Evolutionary conservation across 768 basidiomycete genomes (phyloP), one percentile per base, ranked within the genome.

Genomic region (Lactifluus pinguis): DNA sequence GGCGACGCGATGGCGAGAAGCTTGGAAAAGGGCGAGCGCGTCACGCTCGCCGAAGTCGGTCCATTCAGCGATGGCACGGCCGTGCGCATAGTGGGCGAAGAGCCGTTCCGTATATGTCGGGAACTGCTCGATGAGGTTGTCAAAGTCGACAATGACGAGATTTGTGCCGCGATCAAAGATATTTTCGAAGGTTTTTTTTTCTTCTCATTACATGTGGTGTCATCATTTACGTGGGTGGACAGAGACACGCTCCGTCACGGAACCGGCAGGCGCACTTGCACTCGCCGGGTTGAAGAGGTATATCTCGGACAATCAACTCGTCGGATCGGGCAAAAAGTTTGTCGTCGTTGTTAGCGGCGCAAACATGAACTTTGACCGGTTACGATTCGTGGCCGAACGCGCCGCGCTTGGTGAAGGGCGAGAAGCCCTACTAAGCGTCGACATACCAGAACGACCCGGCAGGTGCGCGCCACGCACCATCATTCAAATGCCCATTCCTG

Each of bases 151-250:
- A 98, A 97, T 64, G 97, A 99, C 70, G 95, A 95, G 72, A 85
- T 99, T 49, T 99, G 97, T 70, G 97, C 97, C 7, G 94, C 94
- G 6, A 98, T 98, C 76, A 98, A 98, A 75, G 97, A 99, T 68
- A 88, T 98, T 34, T 99, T 98, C 69, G 94, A 98, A 77, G 95
- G 95, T 47, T 10, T 14, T 47, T 4, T 47, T 0, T 25, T 47
- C 9, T 6, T 6, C 19, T 13, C 59, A 25, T 30, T 55, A 19
- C 19, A 36, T 49, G 19, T 15, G 32, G 25, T 29, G 14, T 25
- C 9, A 34, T 34, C 32, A 34, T 34, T 34, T 34, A 25, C 53
- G 9, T 32, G 19, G 39, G 41, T 21, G 13, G 6, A 8, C 68
- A 95, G 97, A 98, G 71, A 98, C 95, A 0, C 85, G 97, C 39